Evolutionary conservation across 805 yeast genomes (phyloP), one percentile per base, ranked within the genome.

Genomic region (Diddensiella santjacobensis): DNA sequence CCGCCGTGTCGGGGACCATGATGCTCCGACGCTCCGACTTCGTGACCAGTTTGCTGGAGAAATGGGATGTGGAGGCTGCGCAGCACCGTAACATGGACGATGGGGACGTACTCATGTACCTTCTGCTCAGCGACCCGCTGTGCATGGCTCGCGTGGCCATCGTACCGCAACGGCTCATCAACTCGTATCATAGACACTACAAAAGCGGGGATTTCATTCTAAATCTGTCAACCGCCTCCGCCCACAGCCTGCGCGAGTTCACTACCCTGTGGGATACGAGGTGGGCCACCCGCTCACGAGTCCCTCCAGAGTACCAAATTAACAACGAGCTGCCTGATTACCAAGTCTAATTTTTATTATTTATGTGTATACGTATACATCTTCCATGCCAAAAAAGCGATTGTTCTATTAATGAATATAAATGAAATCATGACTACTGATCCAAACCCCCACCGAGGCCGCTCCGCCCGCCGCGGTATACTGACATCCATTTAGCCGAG

Each of bases 1-100:
- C 64, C 44, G 61, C 67, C 2, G 63, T 64, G 43, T 60, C 67
- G 2, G 69, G 69, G 26, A 59, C 67, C 2, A 50, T 65, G 37
- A 52, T 65, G 36, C 22, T 65, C 22, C 47, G 53, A 30, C 45
- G 64, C 17, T 49, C 61, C 1, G 45, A 39, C 18, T 55, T 53
- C 26, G 53, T 57, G 13, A 47, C 45, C 22, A 39, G 42, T 49
- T 40, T 63, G 20, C 47, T 64, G 15, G 62, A 65, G 15, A 36
- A 60, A 20, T 62, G 68, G 64, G 56, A 55, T 17, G 64, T 58
- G 31, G 38, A 41, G n/a, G 52, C 55, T n/a, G 38, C 30, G 13
- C 35, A 49, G 6, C 51, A 42, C 42, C 31, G 22, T 22, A 48
- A 54, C 19, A 53, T 47, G 18, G 61, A 59, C 22, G 63, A 60